Evolutionary conservation across 2,329 filamentous ascomycete species (phyloP).

Genomic region (Sarocladium brachiariae): DNA sequence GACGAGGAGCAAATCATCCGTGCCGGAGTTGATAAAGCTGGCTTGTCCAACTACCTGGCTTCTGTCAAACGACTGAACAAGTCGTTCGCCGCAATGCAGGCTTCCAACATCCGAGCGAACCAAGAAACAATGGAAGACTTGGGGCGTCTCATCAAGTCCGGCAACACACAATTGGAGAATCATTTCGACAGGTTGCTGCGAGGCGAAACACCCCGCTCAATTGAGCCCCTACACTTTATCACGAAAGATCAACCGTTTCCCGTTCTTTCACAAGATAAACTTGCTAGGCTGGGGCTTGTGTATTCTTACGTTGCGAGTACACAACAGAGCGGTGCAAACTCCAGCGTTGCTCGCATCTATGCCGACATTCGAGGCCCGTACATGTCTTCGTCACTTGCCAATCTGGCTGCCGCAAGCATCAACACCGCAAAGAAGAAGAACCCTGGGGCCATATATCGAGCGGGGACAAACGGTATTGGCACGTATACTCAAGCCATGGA

Average conservation of each 20-base stretch:
- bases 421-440: constrained; percentile 77
- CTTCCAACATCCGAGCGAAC: constrained; percentile 87
- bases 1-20: constrained; percentile 89
- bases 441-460: constrained; percentile 74
- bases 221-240: constrained; percentile 88
- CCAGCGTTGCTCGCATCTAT: constrained; percentile 74
- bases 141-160: constrained; percentile 67
- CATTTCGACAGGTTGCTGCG: constrained; percentile 72
- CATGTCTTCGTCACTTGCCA: constrained; percentile 72
- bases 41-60: constrained; percentile 76
- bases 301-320: constrained; percentile 67
- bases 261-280: constrained; percentile 66
- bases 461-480: constrained; percentile 85
- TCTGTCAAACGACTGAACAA: constrained; percentile 85
- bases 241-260: constrained; percentile 87
- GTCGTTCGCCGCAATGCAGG: constrained; percentile 75
- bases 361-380: constrained; percentile 82
- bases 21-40: constrained; percentile 75
- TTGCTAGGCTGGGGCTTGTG: constrained; percentile 70
- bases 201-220: constrained; percentile 66
- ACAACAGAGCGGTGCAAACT: constrained; percentile 48
- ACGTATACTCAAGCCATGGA: constrained; percentile 86
- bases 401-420: constrained; percentile 79
- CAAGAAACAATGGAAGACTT: constrained; percentile 82
- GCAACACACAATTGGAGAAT: constrained; percentile 75